phyloP scores from a whole-genome alignment of 1,284 basidiomycete species.

The Ceraceosorus bombacis region DNA sequence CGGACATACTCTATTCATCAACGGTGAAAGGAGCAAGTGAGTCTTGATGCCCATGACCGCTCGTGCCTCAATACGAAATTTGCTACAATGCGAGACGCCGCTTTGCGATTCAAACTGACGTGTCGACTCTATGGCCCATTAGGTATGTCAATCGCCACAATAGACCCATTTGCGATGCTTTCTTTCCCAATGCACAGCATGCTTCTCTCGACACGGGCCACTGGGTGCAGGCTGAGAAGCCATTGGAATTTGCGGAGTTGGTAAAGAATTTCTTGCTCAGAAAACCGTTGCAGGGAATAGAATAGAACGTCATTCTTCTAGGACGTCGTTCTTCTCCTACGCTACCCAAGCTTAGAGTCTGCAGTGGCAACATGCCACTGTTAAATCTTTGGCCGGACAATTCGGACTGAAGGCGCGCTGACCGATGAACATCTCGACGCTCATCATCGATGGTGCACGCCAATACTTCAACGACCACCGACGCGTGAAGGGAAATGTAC shows the following conservation, averaged over 20 bases:
- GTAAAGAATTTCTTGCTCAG: slow-evolving; percentile 39
- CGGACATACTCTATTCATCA: slow-evolving; percentile 66
- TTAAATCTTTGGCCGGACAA: no score
- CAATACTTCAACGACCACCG: no score
- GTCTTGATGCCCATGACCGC: slow-evolving; percentile 1
- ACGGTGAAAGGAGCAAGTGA: slow-evolving; percentile 62
- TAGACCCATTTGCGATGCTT: slow-evolving; percentile 56
- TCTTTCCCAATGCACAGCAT: slow-evolving; percentile 61
- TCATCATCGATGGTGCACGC: no score
- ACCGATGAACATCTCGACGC: no score
- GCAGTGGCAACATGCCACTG: no score
- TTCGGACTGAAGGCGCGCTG: no score
- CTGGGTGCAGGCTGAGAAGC: slow-evolving; percentile 50
- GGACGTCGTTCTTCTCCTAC: not conserved
- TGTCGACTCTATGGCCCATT: slow-evolving; percentile 19
- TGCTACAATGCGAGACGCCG: not conserved
- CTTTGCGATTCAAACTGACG: not conserved
- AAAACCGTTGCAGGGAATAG: not conserved
- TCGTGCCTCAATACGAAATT: not conserved
- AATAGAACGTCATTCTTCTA: not conserved
- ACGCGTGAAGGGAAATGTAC: no score
- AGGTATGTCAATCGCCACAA: slow-evolving; percentile 68
- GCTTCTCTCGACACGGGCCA: slow-evolving; percentile 49
- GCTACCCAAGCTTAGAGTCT: no score
- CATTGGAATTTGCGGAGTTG: slow-evolving; percentile 47